These are phyloP conservation scores for Auricularia heimuer DNA, from an alignment of 768 basidiomycete genomes.

Conservation along the genomic window DNA sequence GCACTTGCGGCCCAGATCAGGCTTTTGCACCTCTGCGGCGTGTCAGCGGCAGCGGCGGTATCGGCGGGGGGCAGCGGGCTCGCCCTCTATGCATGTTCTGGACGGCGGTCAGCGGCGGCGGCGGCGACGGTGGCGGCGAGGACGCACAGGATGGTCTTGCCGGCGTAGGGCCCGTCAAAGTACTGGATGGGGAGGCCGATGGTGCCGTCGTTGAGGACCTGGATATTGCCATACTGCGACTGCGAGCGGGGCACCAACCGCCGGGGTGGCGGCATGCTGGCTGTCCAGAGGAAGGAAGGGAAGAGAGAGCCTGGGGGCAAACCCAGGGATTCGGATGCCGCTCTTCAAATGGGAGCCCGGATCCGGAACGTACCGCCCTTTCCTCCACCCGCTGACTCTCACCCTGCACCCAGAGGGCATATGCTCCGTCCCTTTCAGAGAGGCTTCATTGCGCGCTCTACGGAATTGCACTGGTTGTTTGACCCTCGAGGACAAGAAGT, in stretches of 20 bases:
- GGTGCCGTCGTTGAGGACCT: background rate
- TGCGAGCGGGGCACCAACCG: background rate
- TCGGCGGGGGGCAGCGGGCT: background rate
- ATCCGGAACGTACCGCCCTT: too few relatives aligned
- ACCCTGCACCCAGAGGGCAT: too few relatives aligned
- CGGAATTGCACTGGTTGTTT: too few relatives aligned
- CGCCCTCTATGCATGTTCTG: conserved; percentile 8
- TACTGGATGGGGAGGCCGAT: conserved; percentile 48
- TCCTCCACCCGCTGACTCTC: too few relatives aligned
- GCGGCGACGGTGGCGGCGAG: background rate
- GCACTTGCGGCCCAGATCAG: conserved; percentile 60
- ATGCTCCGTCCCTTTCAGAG: too few relatives aligned
- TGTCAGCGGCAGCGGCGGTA: background rate
- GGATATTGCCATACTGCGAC: background rate
- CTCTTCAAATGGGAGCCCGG: too few relatives aligned
- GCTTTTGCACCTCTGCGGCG: conserved; percentile 50
- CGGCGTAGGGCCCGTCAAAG: conserved; percentile 49
- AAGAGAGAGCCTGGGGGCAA: too few relatives aligned
- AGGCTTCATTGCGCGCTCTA: too few relatives aligned
- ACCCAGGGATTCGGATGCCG: too few relatives aligned
- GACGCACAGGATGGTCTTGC: conserved; percentile 31
- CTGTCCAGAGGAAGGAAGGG: background rate
- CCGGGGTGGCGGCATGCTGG: background rate
- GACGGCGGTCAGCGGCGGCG: background rate
- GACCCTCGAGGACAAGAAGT: too few relatives aligned